Conservation (phyloP, 495 filamentous ascomycete genomes). For the Thermothielavioides terrestris region DNA sequence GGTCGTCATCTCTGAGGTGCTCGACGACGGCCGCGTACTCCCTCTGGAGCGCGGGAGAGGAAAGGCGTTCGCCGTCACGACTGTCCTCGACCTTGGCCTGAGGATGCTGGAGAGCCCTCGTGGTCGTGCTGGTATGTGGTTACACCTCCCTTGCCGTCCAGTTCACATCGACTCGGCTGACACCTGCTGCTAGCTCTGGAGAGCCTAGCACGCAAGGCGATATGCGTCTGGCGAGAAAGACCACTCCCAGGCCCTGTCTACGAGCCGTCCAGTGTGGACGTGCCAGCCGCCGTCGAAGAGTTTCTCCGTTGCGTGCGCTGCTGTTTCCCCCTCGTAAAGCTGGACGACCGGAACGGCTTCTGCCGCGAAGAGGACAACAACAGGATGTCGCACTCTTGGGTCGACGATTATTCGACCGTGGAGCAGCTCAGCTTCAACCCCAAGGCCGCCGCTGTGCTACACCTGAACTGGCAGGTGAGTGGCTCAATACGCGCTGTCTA, state of each 20-base stretch:
- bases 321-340: constrained; percentile 13
- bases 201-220: constrained; percentile 11
- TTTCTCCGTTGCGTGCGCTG: constrained; percentile 14
- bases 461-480: constrained; percentile 13
- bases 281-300: constrained; percentile 6
- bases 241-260: neutral
- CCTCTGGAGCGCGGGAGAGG: constrained; percentile 12
- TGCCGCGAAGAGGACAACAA: constrained; percentile 4
- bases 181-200: constrained; percentile 6
- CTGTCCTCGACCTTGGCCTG: constrained; percentile 16
- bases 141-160: too few species aligned
- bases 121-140: constrained; percentile 6
- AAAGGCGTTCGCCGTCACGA: constrained; percentile 9
- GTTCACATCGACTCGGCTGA: neutral
- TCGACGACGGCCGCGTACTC: constrained; percentile 3
- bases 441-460: constrained; percentile 12
- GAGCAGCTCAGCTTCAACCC: constrained; percentile 11
- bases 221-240: constrained; percentile 12
- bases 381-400: neutral
- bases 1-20: constrained; percentile 15
- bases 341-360: constrained; percentile 15
- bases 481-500: neutral
- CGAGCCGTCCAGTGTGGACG: neutral
- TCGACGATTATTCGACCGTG: constrained; percentile 1
- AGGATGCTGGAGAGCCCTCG: constrained; percentile 16